Conservation (phyloP, 345 rosid genomes). For the sweet orange (Citrus sinensis) region DNA sequence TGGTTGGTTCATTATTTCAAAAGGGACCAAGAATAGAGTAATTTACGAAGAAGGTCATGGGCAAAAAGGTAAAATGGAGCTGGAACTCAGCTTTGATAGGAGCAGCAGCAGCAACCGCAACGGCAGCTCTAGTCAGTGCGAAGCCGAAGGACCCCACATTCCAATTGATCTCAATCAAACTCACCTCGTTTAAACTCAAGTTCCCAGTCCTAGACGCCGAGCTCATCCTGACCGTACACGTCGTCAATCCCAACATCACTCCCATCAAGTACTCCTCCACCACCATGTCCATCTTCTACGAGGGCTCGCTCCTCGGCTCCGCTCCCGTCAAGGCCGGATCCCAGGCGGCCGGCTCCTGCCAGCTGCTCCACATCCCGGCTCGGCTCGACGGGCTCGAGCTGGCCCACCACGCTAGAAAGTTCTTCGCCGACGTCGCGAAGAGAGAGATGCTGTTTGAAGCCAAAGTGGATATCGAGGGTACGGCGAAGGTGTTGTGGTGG, state of each 20-base stretch:
- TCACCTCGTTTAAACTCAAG: conserved; percentile 76
- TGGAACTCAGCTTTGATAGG: conserved; percentile 74
- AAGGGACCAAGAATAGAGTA: neutral
- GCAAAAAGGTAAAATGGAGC: conserved; percentile 61
- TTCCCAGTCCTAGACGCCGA: conserved; percentile 73
- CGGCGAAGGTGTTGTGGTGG: conserved; percentile 84
- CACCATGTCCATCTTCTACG: conserved; percentile 84
- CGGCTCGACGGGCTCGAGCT: conserved; percentile 75
- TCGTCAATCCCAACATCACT: conserved; percentile 72
- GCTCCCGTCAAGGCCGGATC: conserved; percentile 67
- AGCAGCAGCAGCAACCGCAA: conserved; percentile 60
- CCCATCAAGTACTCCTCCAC: conserved; percentile 70
- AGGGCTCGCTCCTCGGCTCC: conserved; percentile 69
- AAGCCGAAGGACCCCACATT: conserved; percentile 91
- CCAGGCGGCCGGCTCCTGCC: conserved; percentile 67
- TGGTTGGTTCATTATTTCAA: neutral
- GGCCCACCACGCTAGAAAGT: conserved; percentile 69
- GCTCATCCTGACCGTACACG: conserved; percentile 72
- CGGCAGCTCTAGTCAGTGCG: conserved; percentile 36
- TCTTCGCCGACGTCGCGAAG: conserved; percentile 63
- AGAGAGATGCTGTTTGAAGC: conserved; percentile 85
- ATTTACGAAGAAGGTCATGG: conserved; percentile 20
- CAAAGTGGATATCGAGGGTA: conserved; percentile 58
- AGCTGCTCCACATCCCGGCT: conserved; percentile 57
- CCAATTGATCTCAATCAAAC: conserved; percentile 66